Percentiles rank a stretch among this genome's conserved stretches.
phyloP scores from a whole-genome alignment of 306 rosid species.

The Pachyrhizus erosus region DNA sequence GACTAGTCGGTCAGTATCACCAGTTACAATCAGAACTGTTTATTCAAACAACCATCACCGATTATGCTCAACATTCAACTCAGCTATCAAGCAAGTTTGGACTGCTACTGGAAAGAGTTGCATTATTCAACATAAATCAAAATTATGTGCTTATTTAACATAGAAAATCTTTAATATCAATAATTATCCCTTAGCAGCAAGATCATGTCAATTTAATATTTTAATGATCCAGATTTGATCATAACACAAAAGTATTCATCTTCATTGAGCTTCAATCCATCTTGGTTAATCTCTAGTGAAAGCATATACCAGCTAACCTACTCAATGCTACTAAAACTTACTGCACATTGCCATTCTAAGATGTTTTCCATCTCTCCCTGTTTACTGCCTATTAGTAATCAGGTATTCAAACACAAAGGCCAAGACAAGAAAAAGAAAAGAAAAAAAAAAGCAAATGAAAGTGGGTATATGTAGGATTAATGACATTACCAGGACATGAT shows the following conservation, averaged over 20 bases:
- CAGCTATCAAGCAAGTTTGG: slow-evolving; percentile 4
- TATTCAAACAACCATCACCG: slow-evolving; percentile 40
- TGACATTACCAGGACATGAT: slow-evolving; percentile 81
- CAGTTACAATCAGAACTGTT: slow-evolving; percentile 87
- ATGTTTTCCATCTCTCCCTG: slow-evolving; percentile 12
- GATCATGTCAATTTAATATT: neutral
- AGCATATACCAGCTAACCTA: slow-evolving; percentile 1
- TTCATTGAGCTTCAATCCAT: neutral
- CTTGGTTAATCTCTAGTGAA: slow-evolving; percentile 28
- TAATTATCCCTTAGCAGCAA: slow-evolving; percentile 1
- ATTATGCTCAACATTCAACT: slow-evolving; percentile 27
- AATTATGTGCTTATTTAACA: neutral
- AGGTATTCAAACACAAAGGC: slow-evolving; percentile 12
- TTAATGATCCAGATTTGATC: slow-evolving; percentile 27
- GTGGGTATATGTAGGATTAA: slow-evolving; percentile 36
- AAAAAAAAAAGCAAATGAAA: slow-evolving; percentile 19
- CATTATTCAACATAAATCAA: slow-evolving; percentile 32
- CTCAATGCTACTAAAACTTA: slow-evolving; percentile 13
- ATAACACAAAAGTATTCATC: slow-evolving; percentile 8
- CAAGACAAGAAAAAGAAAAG: neutral
- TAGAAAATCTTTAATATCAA: neutral
- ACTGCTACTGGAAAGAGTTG: neutral
- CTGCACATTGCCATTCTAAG: slow-evolving; percentile 8
- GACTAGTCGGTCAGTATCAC: slow-evolving; percentile 79
- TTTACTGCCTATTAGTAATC: neutral